These are phyloP conservation scores for Paramecium caudatum DNA, from an alignment of 73 alveolate species.

Conservation along the genomic window DNA sequence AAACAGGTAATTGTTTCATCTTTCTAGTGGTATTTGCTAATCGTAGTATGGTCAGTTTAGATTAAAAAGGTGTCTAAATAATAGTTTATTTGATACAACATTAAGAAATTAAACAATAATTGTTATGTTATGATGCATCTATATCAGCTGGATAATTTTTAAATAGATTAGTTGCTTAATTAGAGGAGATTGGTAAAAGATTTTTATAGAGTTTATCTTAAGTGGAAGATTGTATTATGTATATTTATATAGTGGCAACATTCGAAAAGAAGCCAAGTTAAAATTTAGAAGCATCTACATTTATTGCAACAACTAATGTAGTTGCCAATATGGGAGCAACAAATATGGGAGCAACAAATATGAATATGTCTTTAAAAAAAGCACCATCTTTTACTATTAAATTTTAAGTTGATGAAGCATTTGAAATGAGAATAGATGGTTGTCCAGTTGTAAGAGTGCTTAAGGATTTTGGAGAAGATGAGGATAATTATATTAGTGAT, in stretches of 20 bases:
- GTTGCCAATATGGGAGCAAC: not conserved
- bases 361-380: not conserved
- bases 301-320: not conserved
- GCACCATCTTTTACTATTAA: not conserved
- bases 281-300: not conserved
- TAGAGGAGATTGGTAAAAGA: not conserved
- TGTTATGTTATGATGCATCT: conserved; percentile 1
- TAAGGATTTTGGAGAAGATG: conserved; percentile 11
- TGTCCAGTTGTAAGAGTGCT: conserved; percentile 14
- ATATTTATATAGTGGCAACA: not conserved
- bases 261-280: conserved; percentile 49
- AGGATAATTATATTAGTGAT: conserved; percentile 10
- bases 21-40: conserved; percentile 44
- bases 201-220: not conserved
- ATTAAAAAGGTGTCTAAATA: conserved; percentile 9
- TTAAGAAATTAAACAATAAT: not conserved
- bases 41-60: conserved; percentile 44
- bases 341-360: no score
- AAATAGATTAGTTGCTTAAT: not conserved
- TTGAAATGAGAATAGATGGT: not conserved
- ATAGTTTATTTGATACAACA: conserved; percentile 18
- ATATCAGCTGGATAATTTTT: not conserved
- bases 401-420: not conserved
- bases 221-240: not conserved
- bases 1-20: conserved; percentile 9